phyloP scores from a whole-genome alignment of 169 alveolate genomes.

The Plasmodium yoelii region DNA sequence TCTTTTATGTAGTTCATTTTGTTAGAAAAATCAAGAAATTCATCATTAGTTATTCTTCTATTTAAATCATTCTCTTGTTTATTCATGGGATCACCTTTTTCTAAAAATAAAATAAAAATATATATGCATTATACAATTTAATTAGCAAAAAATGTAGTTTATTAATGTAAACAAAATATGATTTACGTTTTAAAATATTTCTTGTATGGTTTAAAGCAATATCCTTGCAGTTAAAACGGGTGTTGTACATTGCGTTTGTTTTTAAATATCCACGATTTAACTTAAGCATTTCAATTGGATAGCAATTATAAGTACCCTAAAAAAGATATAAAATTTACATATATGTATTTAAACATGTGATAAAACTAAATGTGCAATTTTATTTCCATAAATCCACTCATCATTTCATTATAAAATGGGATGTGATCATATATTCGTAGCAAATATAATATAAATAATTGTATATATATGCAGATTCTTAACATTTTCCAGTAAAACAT shows the following conservation, averaged over 20 bases:
- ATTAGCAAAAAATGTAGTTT: slow-evolving; percentile 1
- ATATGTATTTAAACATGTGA: background rate
- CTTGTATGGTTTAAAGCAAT: slow-evolving; percentile 56
- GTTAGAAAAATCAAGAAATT: slow-evolving; percentile 39
- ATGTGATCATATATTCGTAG: background rate
- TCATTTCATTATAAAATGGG: background rate
- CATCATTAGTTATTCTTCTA: slow-evolving; percentile 13
- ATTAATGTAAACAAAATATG: background rate
- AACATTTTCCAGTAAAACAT: slow-evolving; percentile 71
- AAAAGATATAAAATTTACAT: background rate
- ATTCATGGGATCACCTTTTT: slow-evolving; percentile 1
- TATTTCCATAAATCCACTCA: background rate
- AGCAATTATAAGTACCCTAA: slow-evolving; percentile 75
- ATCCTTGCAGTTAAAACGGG: slow-evolving; percentile 39
- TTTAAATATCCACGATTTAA: slow-evolving; percentile 54
- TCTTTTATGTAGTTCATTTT: slow-evolving; percentile 49
- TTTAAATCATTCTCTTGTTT: background rate
- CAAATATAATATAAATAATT: background rate
- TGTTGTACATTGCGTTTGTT: slow-evolving; percentile 39
- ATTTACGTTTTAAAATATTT: slow-evolving; percentile 53
- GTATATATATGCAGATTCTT: background rate
- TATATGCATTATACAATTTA: background rate
- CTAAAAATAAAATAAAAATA: slow-evolving; percentile 17
- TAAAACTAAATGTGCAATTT: background rate
- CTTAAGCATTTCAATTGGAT: slow-evolving; percentile 60